Percentiles rank a stretch among this genome's conserved stretches.
phyloP scores from a whole-genome alignment of 345 rosid species.

The Mangifera indica region DNA sequence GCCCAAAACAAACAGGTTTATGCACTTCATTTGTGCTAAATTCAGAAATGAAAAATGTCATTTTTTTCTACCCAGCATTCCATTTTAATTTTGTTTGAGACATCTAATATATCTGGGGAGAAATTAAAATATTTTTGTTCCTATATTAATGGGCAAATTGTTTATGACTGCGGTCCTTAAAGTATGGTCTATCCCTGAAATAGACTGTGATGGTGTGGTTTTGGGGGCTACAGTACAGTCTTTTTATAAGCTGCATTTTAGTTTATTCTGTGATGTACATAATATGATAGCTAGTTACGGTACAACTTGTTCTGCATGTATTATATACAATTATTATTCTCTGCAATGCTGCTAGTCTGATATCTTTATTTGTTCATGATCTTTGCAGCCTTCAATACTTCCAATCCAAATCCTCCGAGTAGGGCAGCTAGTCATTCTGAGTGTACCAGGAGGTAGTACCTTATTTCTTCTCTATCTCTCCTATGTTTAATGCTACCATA shows the following conservation, averaged over 20 bases:
- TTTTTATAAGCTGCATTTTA: neutral
- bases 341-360: neutral
- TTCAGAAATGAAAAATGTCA: neutral
- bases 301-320: neutral
- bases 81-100: neutral
- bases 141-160: neutral
- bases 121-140: neutral
- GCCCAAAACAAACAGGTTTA: neutral
- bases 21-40: neutral
- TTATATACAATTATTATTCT: conserved; percentile 4
- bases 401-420: conserved; percentile 82
- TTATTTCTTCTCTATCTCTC: neutral
- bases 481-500: neutral
- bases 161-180: neutral
- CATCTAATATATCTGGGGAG: neutral
- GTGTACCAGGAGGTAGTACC: conserved; percentile 87
- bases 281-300: neutral
- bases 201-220: neutral
- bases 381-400: conserved; percentile 90
- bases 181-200: neutral
- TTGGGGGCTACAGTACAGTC: neutral
- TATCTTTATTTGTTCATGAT: conserved; percentile 19
- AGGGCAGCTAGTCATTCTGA: conserved; percentile 90
- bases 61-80: neutral
- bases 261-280: neutral